A percentile compares a stretch with the other conserved stretches of the same genome.
These are phyloP conservation scores for Amanita brunnescens DNA, from an alignment of 768 basidiomycete genomes.

Conservation along the genomic window DNA sequence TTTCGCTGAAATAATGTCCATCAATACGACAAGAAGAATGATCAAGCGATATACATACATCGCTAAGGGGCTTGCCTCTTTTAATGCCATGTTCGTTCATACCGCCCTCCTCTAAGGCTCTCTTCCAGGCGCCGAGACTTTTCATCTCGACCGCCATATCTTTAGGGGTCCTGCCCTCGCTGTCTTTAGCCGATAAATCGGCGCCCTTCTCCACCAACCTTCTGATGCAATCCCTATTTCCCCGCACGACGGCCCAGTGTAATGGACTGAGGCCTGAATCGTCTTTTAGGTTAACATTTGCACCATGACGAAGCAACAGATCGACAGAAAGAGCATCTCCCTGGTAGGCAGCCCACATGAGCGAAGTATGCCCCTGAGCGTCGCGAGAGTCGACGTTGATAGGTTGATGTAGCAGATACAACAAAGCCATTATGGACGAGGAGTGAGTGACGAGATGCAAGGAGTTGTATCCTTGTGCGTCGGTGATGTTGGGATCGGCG, in stretches of 20 bases:
- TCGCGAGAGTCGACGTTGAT: slow-evolving; percentile 88
- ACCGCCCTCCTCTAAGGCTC: slow-evolving; percentile 83
- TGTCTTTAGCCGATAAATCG: slow-evolving; percentile 73
- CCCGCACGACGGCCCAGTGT: slow-evolving; percentile 97
- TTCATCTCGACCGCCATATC: slow-evolving; percentile 96
- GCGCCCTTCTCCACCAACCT: slow-evolving; percentile 81
- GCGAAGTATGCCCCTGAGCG: slow-evolving; percentile 83
- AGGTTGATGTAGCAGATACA: slow-evolving; percentile 90
- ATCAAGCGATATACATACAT: slow-evolving; percentile 31
- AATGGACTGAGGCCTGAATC: slow-evolving; percentile 79
- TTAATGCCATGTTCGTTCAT: slow-evolving; percentile 68
- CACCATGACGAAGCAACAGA: slow-evolving; percentile 79
- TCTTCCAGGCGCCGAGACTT: slow-evolving; percentile 82
- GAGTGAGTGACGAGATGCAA: slow-evolving; percentile 95
- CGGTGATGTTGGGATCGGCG: slow-evolving; percentile 86
- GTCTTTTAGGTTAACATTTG: slow-evolving; percentile 69
- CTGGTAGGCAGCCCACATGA: slow-evolving; percentile 99
- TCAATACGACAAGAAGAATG: not conserved
- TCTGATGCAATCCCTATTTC: slow-evolving; percentile 82
- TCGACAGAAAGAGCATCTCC: slow-evolving; percentile 96
- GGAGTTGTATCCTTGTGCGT: slow-evolving; percentile 94
- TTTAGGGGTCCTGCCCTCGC: slow-evolving; percentile 75
- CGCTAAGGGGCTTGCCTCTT: slow-evolving; percentile 59
- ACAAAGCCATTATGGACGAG: slow-evolving; percentile 86
- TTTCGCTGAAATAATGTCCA: slow-evolving; percentile 44